Percentiles rank a stretch among this genome's conserved stretches.
phyloP scores from a whole-genome alignment of 2,329 filamentous ascomycete species.

The Diaporthe sp. region DNA sequence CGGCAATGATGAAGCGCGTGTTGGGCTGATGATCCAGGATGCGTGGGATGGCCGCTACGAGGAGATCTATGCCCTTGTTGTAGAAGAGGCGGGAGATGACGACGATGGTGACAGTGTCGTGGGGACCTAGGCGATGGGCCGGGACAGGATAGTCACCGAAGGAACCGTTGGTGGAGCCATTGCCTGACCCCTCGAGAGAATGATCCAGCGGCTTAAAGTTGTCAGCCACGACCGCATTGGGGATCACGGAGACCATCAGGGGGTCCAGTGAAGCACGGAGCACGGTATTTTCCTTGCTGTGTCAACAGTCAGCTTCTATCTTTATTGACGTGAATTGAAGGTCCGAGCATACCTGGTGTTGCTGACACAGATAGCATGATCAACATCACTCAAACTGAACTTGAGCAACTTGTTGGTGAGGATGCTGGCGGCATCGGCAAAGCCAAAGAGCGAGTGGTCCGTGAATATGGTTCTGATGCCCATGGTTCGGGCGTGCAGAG shows the following conservation, averaged over 20 bases:
- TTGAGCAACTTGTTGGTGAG: slow-evolving; percentile 97
- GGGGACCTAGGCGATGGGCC: slow-evolving; percentile 79
- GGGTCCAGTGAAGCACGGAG: slow-evolving; percentile 94
- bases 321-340: background rate
- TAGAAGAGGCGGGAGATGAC: slow-evolving; percentile 98
- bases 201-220: slow-evolving; percentile 85
- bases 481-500: slow-evolving; percentile 96
- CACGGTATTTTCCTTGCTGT: slow-evolving; percentile 96
- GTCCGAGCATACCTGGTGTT: slow-evolving; percentile 84
- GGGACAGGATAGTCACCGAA: slow-evolving; percentile 60
- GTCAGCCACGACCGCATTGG: slow-evolving; percentile 96
- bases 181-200: slow-evolving; percentile 41
- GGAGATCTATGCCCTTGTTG: slow-evolving; percentile 96
- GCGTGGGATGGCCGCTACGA: slow-evolving; percentile 95
- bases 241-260: slow-evolving; percentile 97
- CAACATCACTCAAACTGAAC: slow-evolving; percentile 94
- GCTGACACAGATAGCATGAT: slow-evolving; percentile 98
- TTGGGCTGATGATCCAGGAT: slow-evolving; percentile 92
- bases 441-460: slow-evolving; percentile 96
- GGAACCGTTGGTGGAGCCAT: slow-evolving; percentile 42
- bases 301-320: slow-evolving; percentile 39
- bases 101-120: slow-evolving; percentile 94
- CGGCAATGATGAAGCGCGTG: slow-evolving; percentile 96
- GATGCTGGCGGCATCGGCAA: slow-evolving; percentile 95
- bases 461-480: slow-evolving; percentile 95